Percentiles rank a stretch among this genome's conserved stretches.
phyloP scores from a whole-genome alignment of 345 rosid species.

The Euphorbia tirucalli region DNA sequence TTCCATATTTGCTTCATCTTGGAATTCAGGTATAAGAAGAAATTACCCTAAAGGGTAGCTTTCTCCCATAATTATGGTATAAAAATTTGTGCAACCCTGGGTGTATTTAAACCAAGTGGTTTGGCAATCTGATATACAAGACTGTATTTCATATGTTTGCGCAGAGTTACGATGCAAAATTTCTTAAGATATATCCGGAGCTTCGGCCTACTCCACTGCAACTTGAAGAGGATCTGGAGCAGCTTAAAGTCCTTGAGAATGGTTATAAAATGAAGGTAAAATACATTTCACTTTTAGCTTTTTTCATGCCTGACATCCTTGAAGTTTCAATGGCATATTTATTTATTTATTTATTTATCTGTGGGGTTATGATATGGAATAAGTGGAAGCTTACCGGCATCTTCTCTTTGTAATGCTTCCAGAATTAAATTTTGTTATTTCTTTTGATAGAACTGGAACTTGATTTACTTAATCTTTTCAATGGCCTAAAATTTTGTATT shows the following conservation, averaged over 20 bases:
- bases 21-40: conserved; percentile 76
- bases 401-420: background rate
- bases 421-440: background rate
- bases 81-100: background rate
- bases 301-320: background rate
- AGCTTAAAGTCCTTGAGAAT: conserved; percentile 95
- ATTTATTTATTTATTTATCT: background rate
- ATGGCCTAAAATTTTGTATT: too few relatives aligned
- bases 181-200: conserved; percentile 74
- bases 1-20: conserved; percentile 93
- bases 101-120: conserved; percentile 2
- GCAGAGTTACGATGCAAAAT: conserved; percentile 90
- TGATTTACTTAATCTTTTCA: background rate
- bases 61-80: background rate
- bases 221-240: conserved; percentile 94
- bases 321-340: background rate
- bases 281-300: background rate
- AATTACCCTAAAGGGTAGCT: background rate
- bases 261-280: conserved; percentile 95
- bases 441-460: background rate
- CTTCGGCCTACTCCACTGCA: conserved; percentile 86
- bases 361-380: too few relatives aligned
- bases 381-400: too few relatives aligned
- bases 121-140: background rate
- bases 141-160: conserved; percentile 6